Evolutionary conservation across 1,139 yeast species (phyloP), one percentile per base, ranked within the genome.

Genomic region (Geotrichum phurueaensis): DNA sequence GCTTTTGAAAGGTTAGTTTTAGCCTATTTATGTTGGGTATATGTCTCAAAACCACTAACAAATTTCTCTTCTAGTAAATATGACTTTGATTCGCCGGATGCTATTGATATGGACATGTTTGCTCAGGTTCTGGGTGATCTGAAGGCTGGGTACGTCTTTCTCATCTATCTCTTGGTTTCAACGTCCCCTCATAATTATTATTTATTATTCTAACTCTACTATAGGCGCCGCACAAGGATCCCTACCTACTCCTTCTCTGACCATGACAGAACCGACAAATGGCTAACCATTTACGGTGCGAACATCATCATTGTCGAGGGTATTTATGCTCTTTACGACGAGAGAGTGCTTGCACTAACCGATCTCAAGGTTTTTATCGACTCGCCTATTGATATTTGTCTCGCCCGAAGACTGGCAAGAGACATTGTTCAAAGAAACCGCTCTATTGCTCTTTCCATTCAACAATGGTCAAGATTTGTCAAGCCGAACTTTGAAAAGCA

Each of bases 271-370:
- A 86, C 94, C 1, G 82, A 79, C 54, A 84, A 87, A 70, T 80
- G 81, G 47, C 78, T 86, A 55, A 85, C 92, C 2, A 83, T 94
- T n/a, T 92, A 91, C 70, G 99, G 98, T 2, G 97, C 98, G 39
- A 91, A 91, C 70, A 96, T 94, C 22, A 87, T 94, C 63, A 87
- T 94, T 15, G 78, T 94, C 50, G 99, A 94, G 72, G 99, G 99
- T 0, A 85, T 94, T 15, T 90, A 88, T 72, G 92, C 97, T 0
- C 75, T 94, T 57, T 84, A 86, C 66, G 92, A 88, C 69, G 79
- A 80, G 58, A 79, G 94, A 55, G 75, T 94, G 12, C 74, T 87
- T 59, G 86, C 82, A 20, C 72, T 91, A 68, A 87, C 92, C 87
- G 96, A 94, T 70, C 78, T 91, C 65, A 92, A 89, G 72, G 83